Evolutionary conservation across 345 rosid species (phyloP).

Genomic region (Geranium rotundifolium): DNA sequence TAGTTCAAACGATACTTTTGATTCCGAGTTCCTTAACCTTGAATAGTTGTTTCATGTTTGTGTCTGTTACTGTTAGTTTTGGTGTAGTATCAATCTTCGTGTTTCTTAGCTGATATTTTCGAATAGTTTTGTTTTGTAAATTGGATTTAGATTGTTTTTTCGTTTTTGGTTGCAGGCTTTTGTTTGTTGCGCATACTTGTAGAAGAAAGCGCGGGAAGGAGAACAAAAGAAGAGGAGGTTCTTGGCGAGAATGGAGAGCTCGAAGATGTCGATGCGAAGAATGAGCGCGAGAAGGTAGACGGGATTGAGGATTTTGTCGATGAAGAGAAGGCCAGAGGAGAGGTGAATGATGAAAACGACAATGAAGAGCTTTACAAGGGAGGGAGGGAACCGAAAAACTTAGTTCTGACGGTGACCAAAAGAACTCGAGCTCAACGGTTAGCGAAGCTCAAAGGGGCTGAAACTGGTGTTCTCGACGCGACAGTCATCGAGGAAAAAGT

Average conservation of each 20-base stretch:
- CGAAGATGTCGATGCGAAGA: conserved; percentile 24
- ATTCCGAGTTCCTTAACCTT: too few species aligned
- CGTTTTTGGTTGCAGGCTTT: too few species aligned
- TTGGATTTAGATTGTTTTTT: too few species aligned
- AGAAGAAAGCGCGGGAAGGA: background rate
- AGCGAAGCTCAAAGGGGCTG: too few species aligned
- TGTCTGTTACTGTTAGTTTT: too few species aligned
- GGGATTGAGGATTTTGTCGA: conserved; percentile 42
- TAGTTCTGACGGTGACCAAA: conserved; percentile 11
- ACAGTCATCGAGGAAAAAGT: conserved; percentile 24
- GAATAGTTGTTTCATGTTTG: too few species aligned
- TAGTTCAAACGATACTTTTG: too few species aligned
- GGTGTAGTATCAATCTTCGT: too few species aligned
- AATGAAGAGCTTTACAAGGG: too few species aligned
- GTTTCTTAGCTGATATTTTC: too few species aligned
- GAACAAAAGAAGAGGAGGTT: too few species aligned
- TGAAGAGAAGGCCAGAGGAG: conserved; percentile 27
- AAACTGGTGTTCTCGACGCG: conserved; percentile 9
- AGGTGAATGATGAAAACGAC: conserved; percentile 19
- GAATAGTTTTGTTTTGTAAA: too few species aligned
- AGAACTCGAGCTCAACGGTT: background rate
- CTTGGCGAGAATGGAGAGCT: conserved; percentile 13
- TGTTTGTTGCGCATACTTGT: background rate
- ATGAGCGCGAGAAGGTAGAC: conserved; percentile 14
- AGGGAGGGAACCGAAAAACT: conserved; percentile 24